Conservation (phyloP, 192 early-diverging fungal species). For the Coemansia sp. region DNA sequence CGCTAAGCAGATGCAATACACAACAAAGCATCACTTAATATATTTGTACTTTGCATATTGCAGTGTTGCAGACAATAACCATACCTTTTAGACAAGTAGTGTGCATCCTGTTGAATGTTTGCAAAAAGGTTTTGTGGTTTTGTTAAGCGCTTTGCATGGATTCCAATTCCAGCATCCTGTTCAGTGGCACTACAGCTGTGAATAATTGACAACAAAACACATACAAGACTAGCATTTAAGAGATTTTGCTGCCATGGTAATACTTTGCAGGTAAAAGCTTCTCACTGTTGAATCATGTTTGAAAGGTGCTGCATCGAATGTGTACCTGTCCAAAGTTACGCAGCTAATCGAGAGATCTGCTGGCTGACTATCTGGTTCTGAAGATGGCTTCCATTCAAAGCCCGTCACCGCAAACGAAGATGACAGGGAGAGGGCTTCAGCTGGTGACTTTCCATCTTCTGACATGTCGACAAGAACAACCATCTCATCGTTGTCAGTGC, state of each 20-base stretch:
- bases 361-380: background rate
- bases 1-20: background rate
- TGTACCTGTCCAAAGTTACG: constrained; percentile 25
- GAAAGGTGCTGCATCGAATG: background rate
- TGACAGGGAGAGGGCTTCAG: constrained; percentile 28
- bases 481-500: constrained; percentile 19
- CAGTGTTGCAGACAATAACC: background rate
- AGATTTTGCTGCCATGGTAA: too few species aligned
- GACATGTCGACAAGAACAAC: constrained; percentile 45
- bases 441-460: constrained; percentile 16
- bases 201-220: background rate
- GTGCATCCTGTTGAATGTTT: constrained; percentile 37
- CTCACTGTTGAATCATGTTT: too few species aligned
- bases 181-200: background rate
- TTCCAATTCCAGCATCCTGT: background rate
- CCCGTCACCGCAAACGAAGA: constrained; percentile 38
- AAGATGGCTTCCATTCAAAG: constrained; percentile 27
- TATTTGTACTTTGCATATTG: background rate
- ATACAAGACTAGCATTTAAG: too few species aligned
- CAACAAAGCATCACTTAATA: background rate
- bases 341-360: constrained; percentile 24
- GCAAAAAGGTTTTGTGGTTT: constrained; percentile 12
- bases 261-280: too few species aligned
- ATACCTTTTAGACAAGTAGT: constrained; percentile 33
- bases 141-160: background rate